Evolutionary conservation across 257 asterid genomes (phyloP).

Genomic region (Henckelia pumila): DNA sequence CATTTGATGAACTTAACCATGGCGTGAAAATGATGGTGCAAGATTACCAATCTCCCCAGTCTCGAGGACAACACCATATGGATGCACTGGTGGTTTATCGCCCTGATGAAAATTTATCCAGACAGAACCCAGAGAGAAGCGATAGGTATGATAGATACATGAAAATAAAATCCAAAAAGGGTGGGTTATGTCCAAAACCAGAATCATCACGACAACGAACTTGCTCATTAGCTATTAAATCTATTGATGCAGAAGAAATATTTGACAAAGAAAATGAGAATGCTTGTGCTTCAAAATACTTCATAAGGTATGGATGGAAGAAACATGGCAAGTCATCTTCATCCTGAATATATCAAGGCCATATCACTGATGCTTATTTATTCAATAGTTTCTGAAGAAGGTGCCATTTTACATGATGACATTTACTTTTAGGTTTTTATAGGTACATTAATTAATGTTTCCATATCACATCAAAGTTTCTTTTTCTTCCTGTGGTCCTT

Average conservation of each 20-base stretch:
- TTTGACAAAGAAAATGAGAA: slow-evolving; percentile 49
- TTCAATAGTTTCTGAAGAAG: not conserved
- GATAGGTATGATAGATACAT: slow-evolving; percentile 22
- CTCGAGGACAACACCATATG: slow-evolving; percentile 24
- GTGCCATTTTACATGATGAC: not conserved
- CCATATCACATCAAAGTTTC: no score
- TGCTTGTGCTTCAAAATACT: slow-evolving; percentile 34
- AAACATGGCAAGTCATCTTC: slow-evolving; percentile 42
- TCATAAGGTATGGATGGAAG: slow-evolving; percentile 37
- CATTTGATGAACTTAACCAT: slow-evolving; percentile 20
- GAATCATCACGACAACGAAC: slow-evolving; percentile 23
- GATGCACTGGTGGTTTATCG: slow-evolving; percentile 23
- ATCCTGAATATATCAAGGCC: not conserved
- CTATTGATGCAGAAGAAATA: slow-evolving; percentile 38
- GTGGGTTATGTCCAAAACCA: slow-evolving; percentile 27
- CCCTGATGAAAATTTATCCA: slow-evolving; percentile 26
- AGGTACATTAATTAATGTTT: not conserved
- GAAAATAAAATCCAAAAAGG: slow-evolving; percentile 26
- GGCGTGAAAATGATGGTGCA: slow-evolving; percentile 27
- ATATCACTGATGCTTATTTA: slow-evolving; percentile 9
- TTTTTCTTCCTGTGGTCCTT: no score
- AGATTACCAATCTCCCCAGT: slow-evolving; percentile 29
- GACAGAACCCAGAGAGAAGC: slow-evolving; percentile 21
- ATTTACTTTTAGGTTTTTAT: no score
- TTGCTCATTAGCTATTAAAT: slow-evolving; percentile 23